These are phyloP conservation scores for Cephalotrichum gorgonifer DNA, from an alignment of 2,329 filamentous ascomycete species.

Conservation along the genomic window DNA sequence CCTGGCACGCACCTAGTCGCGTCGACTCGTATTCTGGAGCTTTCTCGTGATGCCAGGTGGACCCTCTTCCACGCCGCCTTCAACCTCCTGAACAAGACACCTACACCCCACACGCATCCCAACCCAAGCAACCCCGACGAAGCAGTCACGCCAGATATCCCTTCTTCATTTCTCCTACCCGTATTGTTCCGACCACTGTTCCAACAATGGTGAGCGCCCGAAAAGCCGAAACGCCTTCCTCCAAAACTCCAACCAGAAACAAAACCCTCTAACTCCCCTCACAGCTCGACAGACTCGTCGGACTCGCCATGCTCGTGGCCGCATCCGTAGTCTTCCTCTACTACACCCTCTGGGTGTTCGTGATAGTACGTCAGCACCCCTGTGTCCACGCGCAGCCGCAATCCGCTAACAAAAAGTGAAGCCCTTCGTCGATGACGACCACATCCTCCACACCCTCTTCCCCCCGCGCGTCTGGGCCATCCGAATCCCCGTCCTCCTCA, in stretches of 20 bases:
- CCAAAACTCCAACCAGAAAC: background rate
- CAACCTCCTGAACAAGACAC: background rate
- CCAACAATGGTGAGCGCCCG: background rate
- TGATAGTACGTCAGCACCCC: conserved; percentile 60
- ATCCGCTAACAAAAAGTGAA: conserved; percentile 25
- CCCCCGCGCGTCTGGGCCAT: conserved; percentile 97
- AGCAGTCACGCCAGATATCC: background rate
- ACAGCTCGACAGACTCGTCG: conserved; percentile 80
- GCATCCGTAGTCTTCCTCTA: conserved; percentile 61
- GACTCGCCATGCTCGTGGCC: conserved; percentile 58
- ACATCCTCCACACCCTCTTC: conserved; percentile 90
- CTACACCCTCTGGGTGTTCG: conserved; percentile 94
- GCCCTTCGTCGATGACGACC: conserved; percentile 95
- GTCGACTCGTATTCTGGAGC: background rate
- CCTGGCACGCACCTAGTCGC: background rate
- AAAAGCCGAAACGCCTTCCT: conserved; percentile 1
- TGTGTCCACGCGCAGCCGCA: conserved; percentile 1
- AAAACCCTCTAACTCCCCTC: background rate
- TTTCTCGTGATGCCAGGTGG: background rate
- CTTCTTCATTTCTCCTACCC: background rate
- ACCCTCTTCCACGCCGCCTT: background rate
- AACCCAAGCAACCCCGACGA: background rate
- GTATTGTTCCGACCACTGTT: background rate
- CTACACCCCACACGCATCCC: too few relatives aligned
- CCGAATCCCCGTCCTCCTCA: conserved; percentile 92